Conservation (phyloP, 2,329 filamentous ascomycete species). For the Bipolaris sorokiniana region DNA sequence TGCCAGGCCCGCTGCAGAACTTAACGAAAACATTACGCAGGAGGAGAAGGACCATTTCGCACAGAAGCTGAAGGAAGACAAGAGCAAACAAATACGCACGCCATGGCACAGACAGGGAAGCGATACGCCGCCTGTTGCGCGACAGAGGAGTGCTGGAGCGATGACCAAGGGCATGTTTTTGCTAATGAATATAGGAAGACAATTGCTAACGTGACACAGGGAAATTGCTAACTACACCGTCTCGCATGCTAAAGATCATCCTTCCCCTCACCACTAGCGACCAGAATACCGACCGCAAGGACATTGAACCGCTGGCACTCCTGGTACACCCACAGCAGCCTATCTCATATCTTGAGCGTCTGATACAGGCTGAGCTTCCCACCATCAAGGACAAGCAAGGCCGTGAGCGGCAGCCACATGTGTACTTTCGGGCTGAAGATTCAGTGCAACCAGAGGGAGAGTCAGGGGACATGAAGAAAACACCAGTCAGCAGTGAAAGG, state of each 20-base stretch:
- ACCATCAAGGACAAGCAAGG: constrained; percentile 66
- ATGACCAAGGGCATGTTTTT: constrained; percentile 66
- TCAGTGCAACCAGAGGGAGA: constrained; percentile 65
- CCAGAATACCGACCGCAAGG: constrained; percentile 65
- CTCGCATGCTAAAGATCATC: constrained; percentile 78
- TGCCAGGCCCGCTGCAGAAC: constrained; percentile 46
- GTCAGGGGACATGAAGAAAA: constrained; percentile 31
- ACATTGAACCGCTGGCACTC: constrained; percentile 82
- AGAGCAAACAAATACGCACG: constrained; percentile 64
- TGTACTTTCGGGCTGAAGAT: constrained; percentile 82
- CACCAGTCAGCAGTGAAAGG: constrained; percentile 36
- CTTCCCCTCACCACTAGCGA: constrained; percentile 72
- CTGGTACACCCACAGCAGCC: constrained; percentile 90
- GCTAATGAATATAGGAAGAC: neutral
- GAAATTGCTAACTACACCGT: constrained; percentile 80
- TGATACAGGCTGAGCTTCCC: constrained; percentile 87
- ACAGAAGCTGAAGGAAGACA: constrained; percentile 53
- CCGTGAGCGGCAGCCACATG: constrained; percentile 71
- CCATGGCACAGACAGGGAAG: constrained; percentile 71
- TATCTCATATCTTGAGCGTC: constrained; percentile 83
- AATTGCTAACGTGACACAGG: constrained; percentile 54
- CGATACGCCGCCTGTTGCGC: constrained; percentile 62
- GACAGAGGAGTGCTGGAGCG: constrained; percentile 58
- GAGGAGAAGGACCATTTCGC: constrained; percentile 57
- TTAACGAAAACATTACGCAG: constrained; percentile 53